Evolutionary conservation across 805 yeast species (phyloP), one percentile per base, ranked within the genome.

Genomic region (Torulaspora microellipsoides): DNA sequence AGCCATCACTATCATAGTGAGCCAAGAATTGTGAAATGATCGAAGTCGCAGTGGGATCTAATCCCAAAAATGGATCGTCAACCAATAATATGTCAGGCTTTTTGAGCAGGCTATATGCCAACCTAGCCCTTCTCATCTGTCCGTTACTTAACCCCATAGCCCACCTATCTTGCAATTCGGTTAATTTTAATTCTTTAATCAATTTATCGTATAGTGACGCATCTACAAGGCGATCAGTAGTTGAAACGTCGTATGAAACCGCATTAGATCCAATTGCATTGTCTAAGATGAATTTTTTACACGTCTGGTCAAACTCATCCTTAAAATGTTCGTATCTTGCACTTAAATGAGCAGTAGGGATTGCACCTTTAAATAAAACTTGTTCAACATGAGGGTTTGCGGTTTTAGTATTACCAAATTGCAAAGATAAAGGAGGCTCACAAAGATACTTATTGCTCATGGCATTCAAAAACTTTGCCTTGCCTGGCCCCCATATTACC

Each of bases 1-100:
- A 38, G 7, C 46, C 34, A 2, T 62, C 46, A 27, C 57, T 42
- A 17, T 36, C 29, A 34, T 52, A 54, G 3, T 37, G 41, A 0
- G 52, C 43, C 15, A 65, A 45, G 38, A 62, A 58, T 9, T 59
- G 56, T 13, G 87, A 77, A 14, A 91, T 86, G 7, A 75, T 64
- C 1, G 63, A 47, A 0, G 86, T 69, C 10, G 95, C 90, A 1
- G 63, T 59, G 0, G 95, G 93, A 56, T 91, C 99, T 13, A 91
- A 69, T 0, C 98, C 99, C 32, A 93, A 63, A 55, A 89, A 91
- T 8, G 96, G 96, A 56, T 93, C 98, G 62, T 93, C 98, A 14
- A 91, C 72, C 4, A 91, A 60, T 41, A 89, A 65, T 27, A 89
- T 51, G 34, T 71, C 68, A 0, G 97, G 95, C 28, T 75, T 67